Conservation (phyloP, 2,329 filamentous ascomycete species). For the Sporothrix luriei region DNA sequence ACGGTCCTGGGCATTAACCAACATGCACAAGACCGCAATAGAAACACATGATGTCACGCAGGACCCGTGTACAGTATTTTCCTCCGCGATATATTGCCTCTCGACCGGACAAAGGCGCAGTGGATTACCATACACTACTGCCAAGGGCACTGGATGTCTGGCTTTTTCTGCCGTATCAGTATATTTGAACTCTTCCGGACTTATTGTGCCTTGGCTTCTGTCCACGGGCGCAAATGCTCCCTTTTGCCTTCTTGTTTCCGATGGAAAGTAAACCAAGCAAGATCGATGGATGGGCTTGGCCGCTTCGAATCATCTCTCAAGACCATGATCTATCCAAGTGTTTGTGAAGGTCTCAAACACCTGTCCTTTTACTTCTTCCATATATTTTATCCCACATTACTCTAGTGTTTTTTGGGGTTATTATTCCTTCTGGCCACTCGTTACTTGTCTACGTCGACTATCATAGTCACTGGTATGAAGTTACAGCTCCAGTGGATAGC, state of each 20-base stretch:
- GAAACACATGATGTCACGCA: slow-evolving; percentile 20
- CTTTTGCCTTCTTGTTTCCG: slow-evolving; percentile 3
- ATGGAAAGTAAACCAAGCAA: not conserved
- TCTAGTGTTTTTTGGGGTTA: not conserved
- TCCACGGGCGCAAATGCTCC: not conserved
- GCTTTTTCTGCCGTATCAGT: slow-evolving; percentile 2
- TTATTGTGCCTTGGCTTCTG: not conserved
- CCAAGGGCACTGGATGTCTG: slow-evolving; percentile 14
- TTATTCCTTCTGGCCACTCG: not conserved
- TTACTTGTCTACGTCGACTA: not conserved
- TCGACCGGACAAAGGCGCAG: not conserved
- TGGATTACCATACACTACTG: not conserved
- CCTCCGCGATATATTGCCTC: slow-evolving; percentile 24
- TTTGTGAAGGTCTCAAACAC: too few species aligned
- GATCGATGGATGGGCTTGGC: not conserved
- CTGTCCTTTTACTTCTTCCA: not conserved
- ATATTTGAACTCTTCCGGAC: slow-evolving; percentile 17
- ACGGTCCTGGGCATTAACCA: not conserved
- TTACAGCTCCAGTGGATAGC: not conserved
- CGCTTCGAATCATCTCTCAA: not conserved
- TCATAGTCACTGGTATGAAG: not conserved
- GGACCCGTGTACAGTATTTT: not conserved
- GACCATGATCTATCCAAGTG: not conserved
- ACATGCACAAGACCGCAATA: not conserved
- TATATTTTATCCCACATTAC: not conserved